These are phyloP conservation scores for Leptodontidium sp. DNA, from an alignment of 2,329 filamentous ascomycete genomes.

Conservation along the genomic window DNA sequence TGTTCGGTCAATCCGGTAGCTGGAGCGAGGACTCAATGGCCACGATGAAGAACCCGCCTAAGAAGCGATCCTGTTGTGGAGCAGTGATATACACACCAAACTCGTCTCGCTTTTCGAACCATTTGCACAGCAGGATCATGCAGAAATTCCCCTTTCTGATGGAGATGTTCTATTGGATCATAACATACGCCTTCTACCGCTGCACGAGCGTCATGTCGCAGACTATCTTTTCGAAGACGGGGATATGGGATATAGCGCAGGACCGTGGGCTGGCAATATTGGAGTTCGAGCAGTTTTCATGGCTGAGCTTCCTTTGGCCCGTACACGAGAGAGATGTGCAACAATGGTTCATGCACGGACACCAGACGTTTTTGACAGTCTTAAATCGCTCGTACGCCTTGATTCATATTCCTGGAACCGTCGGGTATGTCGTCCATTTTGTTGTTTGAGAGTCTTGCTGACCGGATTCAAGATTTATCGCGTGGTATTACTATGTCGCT, in stretches of 20 bases:
- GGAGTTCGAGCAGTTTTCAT: slow-evolving; percentile 60
- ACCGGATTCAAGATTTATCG: slow-evolving; percentile 59
- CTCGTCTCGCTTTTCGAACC: slow-evolving; percentile 65
- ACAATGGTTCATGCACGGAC: slow-evolving; percentile 63
- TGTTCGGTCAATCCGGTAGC: slow-evolving; percentile 36
- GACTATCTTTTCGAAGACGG: slow-evolving; percentile 48
- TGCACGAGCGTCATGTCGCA: slow-evolving; percentile 43
- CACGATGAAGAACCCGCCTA: slow-evolving; percentile 51
- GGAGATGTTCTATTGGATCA: slow-evolving; percentile 73
- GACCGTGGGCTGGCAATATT: slow-evolving; percentile 63
- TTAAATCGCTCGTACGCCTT: slow-evolving; percentile 66
- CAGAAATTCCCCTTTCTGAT: slow-evolving; percentile 72
- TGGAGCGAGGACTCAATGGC: slow-evolving; percentile 35
- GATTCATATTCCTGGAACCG: slow-evolving; percentile 67
- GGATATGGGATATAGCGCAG: slow-evolving; percentile 63
- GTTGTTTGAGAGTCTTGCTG: slow-evolving; percentile 23
- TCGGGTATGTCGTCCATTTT: slow-evolving; percentile 54
- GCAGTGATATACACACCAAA: slow-evolving; percentile 61
- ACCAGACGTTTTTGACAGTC: slow-evolving; percentile 60
- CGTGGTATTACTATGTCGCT: slow-evolving; percentile 69
- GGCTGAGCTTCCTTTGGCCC: slow-evolving; percentile 60
- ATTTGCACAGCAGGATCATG: slow-evolving; percentile 68
- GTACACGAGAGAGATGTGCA: slow-evolving; percentile 61
- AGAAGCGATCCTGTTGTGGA: slow-evolving; percentile 61
- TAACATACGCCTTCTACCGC: slow-evolving; percentile 52